Base-by-base conservation (phyloP, 2,329 filamentous ascomycete species). In the Colletotrichum destructivum region DNA sequence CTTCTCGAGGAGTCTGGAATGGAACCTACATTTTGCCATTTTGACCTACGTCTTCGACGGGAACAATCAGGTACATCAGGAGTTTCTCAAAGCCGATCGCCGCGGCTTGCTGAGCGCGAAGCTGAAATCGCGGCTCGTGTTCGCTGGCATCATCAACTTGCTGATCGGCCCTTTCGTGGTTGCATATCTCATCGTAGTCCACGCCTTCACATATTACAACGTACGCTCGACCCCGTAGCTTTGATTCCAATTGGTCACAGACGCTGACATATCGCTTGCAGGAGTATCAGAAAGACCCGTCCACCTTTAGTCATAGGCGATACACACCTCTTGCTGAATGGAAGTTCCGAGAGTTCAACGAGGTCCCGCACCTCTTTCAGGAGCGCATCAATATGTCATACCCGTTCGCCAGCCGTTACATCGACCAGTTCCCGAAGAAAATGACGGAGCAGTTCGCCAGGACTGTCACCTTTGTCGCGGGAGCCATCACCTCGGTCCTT, bases 291-390 rank as follows among this genome's bases (percentile, higher is more conserved):
- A 97, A 95, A 78, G 97, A 98, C 74, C 96, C 94, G 0, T 91
- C 94, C 0, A 92, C 95, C 74, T 89, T 98, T 47, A 93, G 94
- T n/a, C 92, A 94, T 18, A 91, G 96, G 51, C 92, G 95, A 75
- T 99, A 98, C 79, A 98, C 96, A 0, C 94, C 95, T 1, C 89
- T 98, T 62, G 96, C 96, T 0, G 93, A 98, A 80, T 99, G 96
- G 96, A 98, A 98, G 78, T 98, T 99, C 74, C 92, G 96, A 59
- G 96, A 98, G 80, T 99, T 98, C 87, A 99, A 99, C 78, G 96
- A 99, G 81, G 87, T 99, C 1, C 92, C 93, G 68, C 96, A 99
- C 81, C 87, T 98, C 2, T 99, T 98, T 77, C 90, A 95, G 72
- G 93, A 96, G 74, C 91, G 96, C 23, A 86, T 96, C 52, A 95